Evolutionary conservation across 352 stramenopile species (phyloP).

Genomic region (Phytophthora hybrid): DNA sequence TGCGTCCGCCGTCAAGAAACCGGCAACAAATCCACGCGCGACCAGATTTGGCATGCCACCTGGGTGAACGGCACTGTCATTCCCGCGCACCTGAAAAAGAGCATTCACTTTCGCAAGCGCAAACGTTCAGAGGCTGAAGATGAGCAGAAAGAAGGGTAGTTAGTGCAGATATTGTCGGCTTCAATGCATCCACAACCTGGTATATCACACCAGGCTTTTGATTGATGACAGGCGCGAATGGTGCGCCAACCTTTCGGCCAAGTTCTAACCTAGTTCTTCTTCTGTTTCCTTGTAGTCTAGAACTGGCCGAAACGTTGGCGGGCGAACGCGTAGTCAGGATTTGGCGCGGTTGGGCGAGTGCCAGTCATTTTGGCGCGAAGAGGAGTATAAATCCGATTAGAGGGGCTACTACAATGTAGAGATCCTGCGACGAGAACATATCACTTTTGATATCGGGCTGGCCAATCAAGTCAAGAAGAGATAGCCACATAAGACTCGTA

Average conservation of each 20-base stretch:
- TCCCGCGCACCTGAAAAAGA: background rate
- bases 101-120: constrained; percentile 5
- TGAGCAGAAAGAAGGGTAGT: background rate
- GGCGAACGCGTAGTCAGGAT: background rate
- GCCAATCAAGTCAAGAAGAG: background rate
- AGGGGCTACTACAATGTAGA: background rate
- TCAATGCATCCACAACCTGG: too few relatives aligned
- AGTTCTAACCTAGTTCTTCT: background rate
- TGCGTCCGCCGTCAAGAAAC: constrained; percentile 1
- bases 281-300: background rate
- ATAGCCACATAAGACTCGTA: background rate
- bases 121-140: background rate
- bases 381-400: background rate
- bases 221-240: too few relatives aligned
- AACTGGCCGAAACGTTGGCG: background rate
- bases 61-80: constrained; percentile 6
- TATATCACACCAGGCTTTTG: too few relatives aligned
- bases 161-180: background rate
- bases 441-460: background rate
- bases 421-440: background rate
- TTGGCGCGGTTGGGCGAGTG: too few relatives aligned
- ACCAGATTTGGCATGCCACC: constrained; percentile 9
- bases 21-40: constrained; percentile 12
- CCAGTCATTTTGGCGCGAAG: background rate
- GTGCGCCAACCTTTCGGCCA: background rate